These are phyloP conservation scores for Microthlaspi erraticum DNA, from an alignment of 345 rosid species.

Conservation along the genomic window DNA sequence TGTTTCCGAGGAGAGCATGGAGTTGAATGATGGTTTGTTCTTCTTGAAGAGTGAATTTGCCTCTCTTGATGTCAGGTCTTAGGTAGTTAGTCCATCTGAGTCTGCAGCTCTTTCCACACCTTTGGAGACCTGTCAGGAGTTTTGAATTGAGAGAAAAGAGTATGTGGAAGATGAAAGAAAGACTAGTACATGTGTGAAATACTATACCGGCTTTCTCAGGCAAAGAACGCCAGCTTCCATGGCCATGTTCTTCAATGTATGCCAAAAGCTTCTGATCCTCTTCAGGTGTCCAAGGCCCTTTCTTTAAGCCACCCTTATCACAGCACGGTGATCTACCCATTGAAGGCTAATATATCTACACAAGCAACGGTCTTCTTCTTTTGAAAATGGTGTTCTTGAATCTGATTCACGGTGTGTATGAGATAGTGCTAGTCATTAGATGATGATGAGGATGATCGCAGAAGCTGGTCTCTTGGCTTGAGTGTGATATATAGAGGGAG, in stretches of 20 bases:
- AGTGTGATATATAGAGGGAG: constrained; percentile 43
- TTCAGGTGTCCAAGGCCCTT: constrained; percentile 98
- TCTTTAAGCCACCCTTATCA: constrained; percentile 86
- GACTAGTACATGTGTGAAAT: constrained; percentile 41
- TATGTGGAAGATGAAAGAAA: not conserved
- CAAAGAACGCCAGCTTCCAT: constrained; percentile 94
- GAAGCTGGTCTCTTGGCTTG: constrained; percentile 32
- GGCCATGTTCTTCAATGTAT: constrained; percentile 89
- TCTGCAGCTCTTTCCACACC: constrained; percentile 95
- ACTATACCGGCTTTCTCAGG: constrained; percentile 80
- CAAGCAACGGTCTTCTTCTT: too few relatives aligned
- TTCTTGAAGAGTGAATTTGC: constrained; percentile 87
- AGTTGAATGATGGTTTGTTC: constrained; percentile 97
- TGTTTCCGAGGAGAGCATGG: constrained; percentile 93
- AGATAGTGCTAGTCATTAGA: constrained; percentile 15
- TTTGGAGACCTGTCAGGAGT: constrained; percentile 64
- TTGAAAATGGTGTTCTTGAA: not conserved
- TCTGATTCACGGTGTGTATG: constrained; percentile 17
- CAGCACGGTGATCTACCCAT: constrained; percentile 87
- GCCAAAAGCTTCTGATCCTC: constrained; percentile 94
- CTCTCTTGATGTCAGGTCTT: constrained; percentile 93
- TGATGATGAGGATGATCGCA: constrained; percentile 33
- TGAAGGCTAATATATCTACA: constrained; percentile 3
- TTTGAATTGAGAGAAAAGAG: constrained; percentile 4
- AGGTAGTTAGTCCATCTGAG: constrained; percentile 96